Base-by-base conservation (phyloP, 225 moss, liverwort and hornwort species). In the Asterella californica region DNA sequence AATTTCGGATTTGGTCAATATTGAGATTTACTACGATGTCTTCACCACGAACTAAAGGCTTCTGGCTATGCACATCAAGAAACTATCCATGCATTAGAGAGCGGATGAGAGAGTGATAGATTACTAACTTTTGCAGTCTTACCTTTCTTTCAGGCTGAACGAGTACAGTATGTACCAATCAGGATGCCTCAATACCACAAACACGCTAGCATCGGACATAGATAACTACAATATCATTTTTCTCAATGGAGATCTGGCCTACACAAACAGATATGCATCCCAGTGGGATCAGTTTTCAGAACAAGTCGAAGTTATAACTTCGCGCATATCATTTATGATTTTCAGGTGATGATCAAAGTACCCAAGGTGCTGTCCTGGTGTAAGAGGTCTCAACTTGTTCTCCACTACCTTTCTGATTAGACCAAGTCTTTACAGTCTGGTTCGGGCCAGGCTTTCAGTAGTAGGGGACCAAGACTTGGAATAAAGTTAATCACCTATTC, bases 261-360 rank as follows among this genome's bases (percentile, higher is more conserved):
- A 91, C 69, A 89, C 94, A 37, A 94, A 91, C 83, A 92, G 94
- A 83, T 94, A 94, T 73, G 38, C 90, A 1, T 82, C 92, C 17
- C 82, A 90, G 72, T 94, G 94, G 94, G 94, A 94, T 80, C 91
- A 92, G 70, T 92, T 92, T 75, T 82, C 87, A 74, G 94, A 94
- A 82, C 94, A 94, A 84, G 79, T 94, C 24, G 89, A 88, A 81
- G 81, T 81, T 34, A 84, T 94, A 15, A 73, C 91, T 71, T 89
- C 90, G 12, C 90, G 87, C 25, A 91, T 94, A 57, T 92, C 94
- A 37, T 92, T 89, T 79, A 94, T 94, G 94, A 84, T 88, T 33
- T 83, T 87, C 79, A 89, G 71, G 93, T 93, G 15, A 17, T 17
- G 15, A 67, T 67, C 36, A 30, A 15, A 11, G 25, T 32, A 67